phyloP scores from a whole-genome alignment of 2,329 filamentous ascomycete genomes.

The Aulographum hederae region DNA sequence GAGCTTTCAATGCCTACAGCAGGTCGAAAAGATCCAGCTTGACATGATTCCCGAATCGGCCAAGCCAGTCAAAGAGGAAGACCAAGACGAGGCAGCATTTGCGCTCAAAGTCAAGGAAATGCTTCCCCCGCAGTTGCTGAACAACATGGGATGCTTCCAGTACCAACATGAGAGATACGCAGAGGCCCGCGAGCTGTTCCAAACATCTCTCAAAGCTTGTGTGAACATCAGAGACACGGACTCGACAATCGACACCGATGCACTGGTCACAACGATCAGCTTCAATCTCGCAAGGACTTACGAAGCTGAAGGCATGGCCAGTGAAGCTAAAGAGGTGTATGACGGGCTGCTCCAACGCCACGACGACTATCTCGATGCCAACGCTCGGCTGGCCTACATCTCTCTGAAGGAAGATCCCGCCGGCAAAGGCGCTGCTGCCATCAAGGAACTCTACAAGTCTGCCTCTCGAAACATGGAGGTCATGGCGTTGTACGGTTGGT shows the following conservation, averaged over 20 bases:
- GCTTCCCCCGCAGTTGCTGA: constrained; percentile 76
- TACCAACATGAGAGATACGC: constrained; percentile 73
- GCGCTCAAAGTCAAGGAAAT: constrained; percentile 58
- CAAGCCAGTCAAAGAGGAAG: constrained; percentile 27
- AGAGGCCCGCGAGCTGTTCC: constrained; percentile 70
- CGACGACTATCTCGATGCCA: constrained; percentile 81
- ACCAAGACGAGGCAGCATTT: constrained; percentile 18
- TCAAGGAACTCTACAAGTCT: constrained; percentile 70
- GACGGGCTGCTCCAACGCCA: constrained; percentile 72
- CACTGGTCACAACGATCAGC: constrained; percentile 84
- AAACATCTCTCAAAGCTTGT: constrained; percentile 78
- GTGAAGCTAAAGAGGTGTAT: constrained; percentile 78
- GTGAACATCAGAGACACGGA: constrained; percentile 60
- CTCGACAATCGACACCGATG: constrained; percentile 65
- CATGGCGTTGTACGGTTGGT: constrained; percentile 87
- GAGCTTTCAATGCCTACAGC: constrained; percentile 75
- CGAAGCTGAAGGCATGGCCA: constrained; percentile 62
- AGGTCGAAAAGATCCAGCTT: constrained; percentile 80
- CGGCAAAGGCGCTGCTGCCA: constrained; percentile 71
- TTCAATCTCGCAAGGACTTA: constrained; percentile 93
- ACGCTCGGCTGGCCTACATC: constrained; percentile 77
- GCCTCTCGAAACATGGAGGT: constrained; percentile 80
- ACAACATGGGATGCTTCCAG: constrained; percentile 94
- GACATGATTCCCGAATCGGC: constrained; percentile 59
- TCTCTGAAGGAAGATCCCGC: constrained; percentile 62